Evolutionary conservation across 768 basidiomycete species (phyloP), one percentile per base, ranked within the genome.

Genomic region (Amanita rimosa): DNA sequence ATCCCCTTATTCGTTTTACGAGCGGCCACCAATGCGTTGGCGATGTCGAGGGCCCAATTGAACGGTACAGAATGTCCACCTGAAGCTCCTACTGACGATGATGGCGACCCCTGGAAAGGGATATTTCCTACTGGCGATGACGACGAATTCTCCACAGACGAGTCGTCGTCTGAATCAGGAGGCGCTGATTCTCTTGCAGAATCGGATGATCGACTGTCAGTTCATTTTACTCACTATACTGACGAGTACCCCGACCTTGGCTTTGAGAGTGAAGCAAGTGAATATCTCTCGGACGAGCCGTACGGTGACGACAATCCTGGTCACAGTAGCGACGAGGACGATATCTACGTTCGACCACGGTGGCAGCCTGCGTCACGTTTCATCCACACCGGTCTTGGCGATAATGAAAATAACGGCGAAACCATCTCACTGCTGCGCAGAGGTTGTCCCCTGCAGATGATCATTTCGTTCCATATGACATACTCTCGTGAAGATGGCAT

Each of bases 1-100:
- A 74, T 78, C 21, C 84, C 83, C 0, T 67, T 85, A 19, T 87
- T 83, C 56, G 60, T 85, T 57, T 69, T 88, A 43, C 85, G 84
- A 61, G 69, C 73, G 14, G 68, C 86, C 22, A 69, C 72, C 0
- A 61, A 69, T 11, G 67, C 74, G 2, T 55, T 87, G 13, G 60
- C 62, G 31, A 77, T 74, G 52, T 64, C 60, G n/a, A 76, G 68
- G 54, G 60, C 58, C 0, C 24, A 49, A 16, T 24, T 46, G 41
- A 21, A 3, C 34, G 44, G 31, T 37, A 48, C 39, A 34, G 53
- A 53, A 14, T 41, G 39, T 37, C 55, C 54, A 19, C 57, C 56
- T 1, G 44, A 53, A 0, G 60, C 57, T 41, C 54, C 58, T n/a
- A 48, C 8, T 55, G 67, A 45, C 58, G 61, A 60, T 21, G 72